Base-by-base conservation (phyloP, 2,329 filamentous ascomycete species). In the Diplodia scrobiculata region DNA sequence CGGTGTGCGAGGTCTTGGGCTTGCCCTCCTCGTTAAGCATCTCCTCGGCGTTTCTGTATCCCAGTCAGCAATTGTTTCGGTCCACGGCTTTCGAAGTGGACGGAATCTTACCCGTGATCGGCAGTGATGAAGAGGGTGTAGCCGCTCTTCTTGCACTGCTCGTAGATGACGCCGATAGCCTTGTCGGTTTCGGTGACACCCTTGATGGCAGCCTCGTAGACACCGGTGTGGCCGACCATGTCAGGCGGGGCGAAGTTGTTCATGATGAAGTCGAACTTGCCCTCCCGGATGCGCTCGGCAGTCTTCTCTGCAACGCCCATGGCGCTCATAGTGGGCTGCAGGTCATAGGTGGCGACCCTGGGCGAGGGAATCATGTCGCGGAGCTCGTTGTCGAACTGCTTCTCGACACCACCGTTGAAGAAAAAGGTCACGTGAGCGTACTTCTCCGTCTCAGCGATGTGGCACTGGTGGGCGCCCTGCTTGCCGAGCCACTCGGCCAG, bases 341-440 rank as follows among this genome's bases (percentile, higher is more conserved):
- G 84, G 79, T 99, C 95, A 80, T 99, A 99, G 36, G 95, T 99
- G 27, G 95, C 85, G 41, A 99, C 95, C 84, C 90, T 94, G 79
- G 96, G 96, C 58, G 92, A 97, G 59, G 92, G 89, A 53, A 99
- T 93, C 84, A 97, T 90, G 74, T 99, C 95, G 71, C 95, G 91
- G 69, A 89, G 88, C 82, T 99, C 95, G 55, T 92, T 89, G 64
- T 90, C 88, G 81, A 97, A 99, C 69, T 91, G 91, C 84, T 97
- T 96, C 83, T 99, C 95, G 63, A 97, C 91, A 76, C 95, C 95
- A 67, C 95, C 95, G 82, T 99, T 99, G 89, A 98, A 98, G 87
- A 98, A 98, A 86, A 98, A 98, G 66, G 95, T 98, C 70, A 99
- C 95, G 82, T 99, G 95, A 41, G 95, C 95, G 79, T 99, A 99